A percentile compares a stretch with the other conserved stretches of the same genome.
phyloP scores from a whole-genome alignment of 805 yeast species.

The Metschnikowia gelsemii region DNA sequence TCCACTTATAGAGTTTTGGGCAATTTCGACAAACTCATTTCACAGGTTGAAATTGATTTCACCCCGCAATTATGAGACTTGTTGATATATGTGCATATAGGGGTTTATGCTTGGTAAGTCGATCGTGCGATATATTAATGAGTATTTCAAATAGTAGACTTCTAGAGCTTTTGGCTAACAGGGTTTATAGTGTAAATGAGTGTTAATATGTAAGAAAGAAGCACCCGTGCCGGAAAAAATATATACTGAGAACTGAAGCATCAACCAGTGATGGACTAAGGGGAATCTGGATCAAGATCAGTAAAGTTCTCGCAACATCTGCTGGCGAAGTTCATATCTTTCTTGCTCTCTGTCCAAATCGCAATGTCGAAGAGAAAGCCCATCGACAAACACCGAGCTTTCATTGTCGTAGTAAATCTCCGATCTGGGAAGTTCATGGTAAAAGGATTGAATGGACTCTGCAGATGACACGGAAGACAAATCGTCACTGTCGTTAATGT shows the following conservation, averaged over 20 bases:
- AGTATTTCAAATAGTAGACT: no score
- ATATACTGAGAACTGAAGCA: slow-evolving; percentile 8
- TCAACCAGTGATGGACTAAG: slow-evolving; percentile 8
- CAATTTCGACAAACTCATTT: slow-evolving; percentile 52
- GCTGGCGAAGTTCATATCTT: slow-evolving; percentile 38
- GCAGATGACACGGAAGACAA: slow-evolving; percentile 22
- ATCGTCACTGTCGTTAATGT: slow-evolving; percentile 18
- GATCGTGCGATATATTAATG: no score
- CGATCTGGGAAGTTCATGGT: slow-evolving; percentile 18
- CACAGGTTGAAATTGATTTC: slow-evolving; percentile 42
- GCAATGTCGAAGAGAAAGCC: slow-evolving; percentile 17
- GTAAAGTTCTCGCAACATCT: slow-evolving; percentile 35
- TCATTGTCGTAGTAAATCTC: slow-evolving; percentile 20
- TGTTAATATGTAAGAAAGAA: not conserved
- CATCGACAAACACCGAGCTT: slow-evolving; percentile 16
- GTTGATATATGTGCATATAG: no score
- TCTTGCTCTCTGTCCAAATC: slow-evolving; percentile 31
- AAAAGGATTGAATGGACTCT: slow-evolving; percentile 28
- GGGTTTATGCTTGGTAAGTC: no score
- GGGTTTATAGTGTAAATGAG: not conserved
- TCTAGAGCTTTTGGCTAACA: no score
- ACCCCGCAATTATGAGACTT: slow-evolving; percentile 19
- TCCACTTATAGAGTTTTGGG: slow-evolving; percentile 61
- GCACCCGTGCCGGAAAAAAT: not conserved
- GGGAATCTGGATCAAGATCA: not conserved